Conservation (phyloP, 192 early-diverging fungal species). For the Phlyctochytrium bullatum region DNA sequence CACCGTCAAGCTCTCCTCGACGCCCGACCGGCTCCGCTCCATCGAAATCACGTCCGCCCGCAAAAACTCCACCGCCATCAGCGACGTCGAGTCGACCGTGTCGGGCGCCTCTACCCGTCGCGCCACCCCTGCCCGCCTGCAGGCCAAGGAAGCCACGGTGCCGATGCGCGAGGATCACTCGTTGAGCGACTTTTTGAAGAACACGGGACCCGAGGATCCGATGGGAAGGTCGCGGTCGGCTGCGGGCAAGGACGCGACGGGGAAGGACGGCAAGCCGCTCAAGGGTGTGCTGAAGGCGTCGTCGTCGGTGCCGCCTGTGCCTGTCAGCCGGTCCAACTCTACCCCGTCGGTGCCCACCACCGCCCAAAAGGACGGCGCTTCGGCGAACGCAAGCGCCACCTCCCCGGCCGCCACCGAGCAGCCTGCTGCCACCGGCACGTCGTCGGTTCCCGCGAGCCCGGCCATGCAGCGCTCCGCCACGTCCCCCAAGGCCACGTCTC, state of each 20-base stretch:
- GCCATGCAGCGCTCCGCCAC: not conserved
- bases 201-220: slow-evolving; percentile 3
- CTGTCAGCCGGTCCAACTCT: not conserved
- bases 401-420: not conserved
- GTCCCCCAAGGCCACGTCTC: not conserved
- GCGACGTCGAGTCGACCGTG: not conserved
- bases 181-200: not conserved
- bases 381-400: not conserved
- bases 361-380: not conserved
- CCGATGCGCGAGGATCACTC: not conserved
- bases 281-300: not conserved
- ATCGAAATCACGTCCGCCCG: not conserved
- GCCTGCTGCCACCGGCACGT: not conserved
- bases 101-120: too few species aligned
- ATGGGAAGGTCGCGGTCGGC: too few species aligned
- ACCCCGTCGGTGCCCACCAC: not conserved
- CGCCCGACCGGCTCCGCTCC: slow-evolving; percentile 2
- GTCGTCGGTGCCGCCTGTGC: not conserved
- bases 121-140: not conserved
- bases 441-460: not conserved
- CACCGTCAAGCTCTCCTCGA: slow-evolving; percentile 2
- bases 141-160: not conserved
- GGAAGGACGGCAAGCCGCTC: not conserved
- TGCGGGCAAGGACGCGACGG: not conserved
- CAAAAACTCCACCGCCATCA: not conserved